Evolutionary conservation across 73 alveolate genomes (phyloP).

Genomic region (Stentor roeselii): DNA sequence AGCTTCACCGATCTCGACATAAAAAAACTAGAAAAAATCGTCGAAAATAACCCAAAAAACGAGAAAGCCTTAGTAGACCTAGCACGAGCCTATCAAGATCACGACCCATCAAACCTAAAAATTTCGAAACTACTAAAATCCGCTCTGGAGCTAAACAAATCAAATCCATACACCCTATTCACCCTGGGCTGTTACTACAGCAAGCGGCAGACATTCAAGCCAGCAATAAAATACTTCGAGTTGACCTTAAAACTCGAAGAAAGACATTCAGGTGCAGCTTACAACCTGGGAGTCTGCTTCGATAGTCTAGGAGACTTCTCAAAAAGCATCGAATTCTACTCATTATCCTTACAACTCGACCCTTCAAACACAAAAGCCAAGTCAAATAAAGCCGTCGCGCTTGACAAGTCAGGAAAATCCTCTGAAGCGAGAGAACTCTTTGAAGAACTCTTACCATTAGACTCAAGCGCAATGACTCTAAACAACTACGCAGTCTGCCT

Average conservation of each 20-base stretch:
- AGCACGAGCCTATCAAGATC: conserved; percentile 46
- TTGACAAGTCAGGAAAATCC: conserved; percentile 52
- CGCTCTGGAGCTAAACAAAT: conserved; percentile 40
- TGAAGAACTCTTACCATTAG: conserved; percentile 42
- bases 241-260: conserved; percentile 50
- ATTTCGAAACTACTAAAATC: conserved; percentile 27
- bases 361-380: conserved; percentile 42
- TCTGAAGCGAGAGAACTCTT: conserved; percentile 48
- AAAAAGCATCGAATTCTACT: conserved; percentile 53
- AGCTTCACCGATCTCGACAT: too few species aligned
- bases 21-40: conserved; percentile 56
- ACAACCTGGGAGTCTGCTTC: conserved; percentile 59
- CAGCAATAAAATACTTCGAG: conserved; percentile 43
- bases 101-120: conserved; percentile 31
- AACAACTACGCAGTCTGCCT: conserved; percentile 54
- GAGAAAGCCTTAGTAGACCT: conserved; percentile 54
- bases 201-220: conserved; percentile 45
- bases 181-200: conserved; percentile 62
- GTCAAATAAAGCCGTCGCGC: conserved; percentile 55
- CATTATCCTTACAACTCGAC: conserved; percentile 46
- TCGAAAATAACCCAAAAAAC: conserved; percentile 45
- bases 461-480: conserved; percentile 42
- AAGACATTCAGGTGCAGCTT: conserved; percentile 50
- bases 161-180: conserved; percentile 66
- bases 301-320: conserved; percentile 49